Base-by-base conservation (phyloP, 2,329 filamentous ascomycete genomes). In the Diplodia intermedia region DNA sequence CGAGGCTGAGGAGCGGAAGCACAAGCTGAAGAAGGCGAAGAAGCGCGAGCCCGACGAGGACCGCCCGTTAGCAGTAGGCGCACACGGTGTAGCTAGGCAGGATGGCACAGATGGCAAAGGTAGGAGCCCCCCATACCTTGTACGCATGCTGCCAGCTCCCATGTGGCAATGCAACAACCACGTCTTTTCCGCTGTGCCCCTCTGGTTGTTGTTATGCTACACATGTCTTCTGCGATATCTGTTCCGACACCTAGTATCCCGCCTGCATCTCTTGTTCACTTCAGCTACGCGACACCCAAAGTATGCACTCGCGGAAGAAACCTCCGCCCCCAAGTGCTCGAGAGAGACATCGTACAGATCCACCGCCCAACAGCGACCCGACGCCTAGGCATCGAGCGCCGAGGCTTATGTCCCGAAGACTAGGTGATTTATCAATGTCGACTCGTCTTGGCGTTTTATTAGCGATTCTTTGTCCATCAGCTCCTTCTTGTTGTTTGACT, bases 31-130 rank as follows among this genome's bases (percentile, higher is more conserved):
- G 71, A 85, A 90, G 71, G 93, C 92, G 84, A 93, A 92, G 82
- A 89, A 91, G 77, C 93, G 93, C 80, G 91, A 90, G 69, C 84
- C 87, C 9, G 87, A 86, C 69, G 88, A 91, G 70, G 85, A 88
- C 66, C 81, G 87, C 53, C 87, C 87, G 29, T 80, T 86, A 63
- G 83, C 84, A 40, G 85, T 88, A 71, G 89, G 89, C 55, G 88
- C 88, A 15, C 89, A 90, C 79, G 86, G 85, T 65, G 68, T 90
- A 33, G 84, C 87, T 11, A 81, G 87, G 71, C 89, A 91, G 79
- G 89, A 91, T 79, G 89, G 88, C 8, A 81, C 83, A 20, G 86
- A 88, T 69, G 79, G 86, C 73, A 84, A 89, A 80, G 86, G 88
- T 86, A 79, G 33, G 66, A 38, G 26, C 47, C 9, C 14, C 14